Evolutionary conservation across 257 asterid species (phyloP).

Genomic region (Handroanthus guayacan): DNA sequence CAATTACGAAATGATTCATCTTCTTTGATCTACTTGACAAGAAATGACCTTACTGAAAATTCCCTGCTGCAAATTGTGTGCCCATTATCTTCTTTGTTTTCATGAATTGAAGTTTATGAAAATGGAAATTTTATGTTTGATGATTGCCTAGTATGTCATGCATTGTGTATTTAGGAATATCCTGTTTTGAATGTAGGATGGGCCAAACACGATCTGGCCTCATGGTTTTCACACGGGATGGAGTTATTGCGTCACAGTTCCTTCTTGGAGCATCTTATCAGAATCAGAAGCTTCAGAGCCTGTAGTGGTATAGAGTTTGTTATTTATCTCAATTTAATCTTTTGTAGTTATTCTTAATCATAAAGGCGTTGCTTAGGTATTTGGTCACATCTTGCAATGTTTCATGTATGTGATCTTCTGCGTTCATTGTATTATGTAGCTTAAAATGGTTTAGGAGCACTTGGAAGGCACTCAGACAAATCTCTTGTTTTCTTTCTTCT

Average conservation of each 20-base stretch:
- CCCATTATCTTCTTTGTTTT: conserved; percentile 12
- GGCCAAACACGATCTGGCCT: conserved; percentile 68
- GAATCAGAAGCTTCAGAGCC: conserved; percentile 61
- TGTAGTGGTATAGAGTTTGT: conserved; percentile 57
- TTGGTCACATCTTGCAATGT: background rate
- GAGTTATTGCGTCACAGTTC: conserved; percentile 78
- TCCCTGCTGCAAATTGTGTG: conserved; percentile 11
- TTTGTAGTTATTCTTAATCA: background rate
- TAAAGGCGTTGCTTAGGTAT: conserved; percentile 4
- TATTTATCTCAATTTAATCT: conserved; percentile 7
- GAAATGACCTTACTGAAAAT: background rate
- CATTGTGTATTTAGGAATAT: conserved; percentile 21
- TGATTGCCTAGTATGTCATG: background rate
- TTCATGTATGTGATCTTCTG: background rate
- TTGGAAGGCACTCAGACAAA: background rate
- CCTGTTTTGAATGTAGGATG: conserved; percentile 55
- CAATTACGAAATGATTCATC: conserved; percentile 13
- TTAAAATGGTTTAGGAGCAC: background rate
- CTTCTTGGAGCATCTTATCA: conserved; percentile 66
- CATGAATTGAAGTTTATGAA: background rate
- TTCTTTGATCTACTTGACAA: background rate
- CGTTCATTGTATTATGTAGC: conserved; percentile 2
- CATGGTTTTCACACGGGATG: conserved; percentile 70
- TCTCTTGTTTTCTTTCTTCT: background rate
- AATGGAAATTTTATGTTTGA: conserved; percentile 6